A percentile compares a stretch with the other conserved stretches of the same genome.
phyloP scores from a whole-genome alignment of 1,139 yeast species.

The Nadsonia starkeyi-henricii region DNA sequence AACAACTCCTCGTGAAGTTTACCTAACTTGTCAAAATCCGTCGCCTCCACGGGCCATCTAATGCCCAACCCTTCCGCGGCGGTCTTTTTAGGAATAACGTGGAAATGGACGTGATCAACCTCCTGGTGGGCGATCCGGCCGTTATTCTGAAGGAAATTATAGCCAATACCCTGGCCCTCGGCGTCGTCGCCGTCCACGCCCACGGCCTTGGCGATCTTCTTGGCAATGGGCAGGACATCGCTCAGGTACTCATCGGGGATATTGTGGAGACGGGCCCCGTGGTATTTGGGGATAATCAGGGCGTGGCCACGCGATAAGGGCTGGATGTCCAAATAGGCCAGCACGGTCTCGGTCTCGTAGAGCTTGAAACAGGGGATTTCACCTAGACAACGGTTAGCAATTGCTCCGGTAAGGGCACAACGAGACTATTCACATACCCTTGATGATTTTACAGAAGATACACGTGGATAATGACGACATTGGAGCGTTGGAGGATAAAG shows the following conservation, averaged over 20 bases:
- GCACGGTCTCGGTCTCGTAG: conserved; percentile 64
- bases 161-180: conserved; percentile 50
- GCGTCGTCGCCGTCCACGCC: conserved; percentile 47
- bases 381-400: conserved; percentile 26
- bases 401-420: neutral
- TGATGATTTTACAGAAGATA: conserved; percentile 83
- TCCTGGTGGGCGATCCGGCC: conserved; percentile 88
- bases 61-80: conserved; percentile 59
- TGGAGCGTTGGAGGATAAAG: too few relatives aligned
- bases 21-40: conserved; percentile 50
- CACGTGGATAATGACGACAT: conserved; percentile 32
- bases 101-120: conserved; percentile 94
- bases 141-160: conserved; percentile 82
- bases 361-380: conserved; percentile 87
- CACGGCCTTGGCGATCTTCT: conserved; percentile 61
- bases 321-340: conserved; percentile 82
- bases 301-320: conserved; percentile 86
- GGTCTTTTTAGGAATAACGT: conserved; percentile 78
- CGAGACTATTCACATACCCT: conserved; percentile 32
- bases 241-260: conserved; percentile 80
- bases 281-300: conserved; percentile 77
- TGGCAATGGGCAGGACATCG: conserved; percentile 77
- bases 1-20: conserved; percentile 48
- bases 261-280: conserved; percentile 83
- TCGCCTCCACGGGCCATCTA: conserved; percentile 80